Conservation (phyloP, 2,329 filamentous ascomycete genomes). For the Colletotrichum tamarilloi region DNA sequence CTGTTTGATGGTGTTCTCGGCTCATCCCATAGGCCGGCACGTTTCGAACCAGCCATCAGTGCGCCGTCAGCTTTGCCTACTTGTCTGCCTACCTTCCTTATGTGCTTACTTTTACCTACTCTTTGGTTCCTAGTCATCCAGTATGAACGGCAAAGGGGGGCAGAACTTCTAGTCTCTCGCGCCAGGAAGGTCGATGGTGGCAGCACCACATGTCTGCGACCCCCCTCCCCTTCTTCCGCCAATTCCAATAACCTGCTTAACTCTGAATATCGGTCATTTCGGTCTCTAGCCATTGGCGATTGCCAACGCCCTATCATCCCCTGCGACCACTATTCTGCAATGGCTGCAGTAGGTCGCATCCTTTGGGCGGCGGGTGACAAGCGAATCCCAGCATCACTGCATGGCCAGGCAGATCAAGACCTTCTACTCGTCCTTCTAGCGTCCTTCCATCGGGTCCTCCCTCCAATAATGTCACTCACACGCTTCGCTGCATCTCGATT, state of each 20-base stretch:
- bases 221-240: not conserved
- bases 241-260: not conserved
- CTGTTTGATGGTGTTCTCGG: not conserved
- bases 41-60: conserved; percentile 28
- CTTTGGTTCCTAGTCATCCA: no score
- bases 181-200: not conserved
- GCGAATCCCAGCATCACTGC: conserved; percentile 6
- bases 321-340: not conserved
- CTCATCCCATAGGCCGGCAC: conserved; percentile 21
- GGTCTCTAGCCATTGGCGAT: not conserved
- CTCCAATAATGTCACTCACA: conserved; percentile 1
- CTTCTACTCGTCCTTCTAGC: conserved; percentile 29
- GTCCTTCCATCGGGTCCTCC: conserved; percentile 14
- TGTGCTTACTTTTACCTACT: not conserved
- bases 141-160: not conserved
- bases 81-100: not conserved
- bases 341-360: not conserved
- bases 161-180: not conserved
- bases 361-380: conserved; percentile 5
- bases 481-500: conserved; percentile 2
- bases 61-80: not conserved
- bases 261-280: not conserved
- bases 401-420: not conserved
- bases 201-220: not conserved
- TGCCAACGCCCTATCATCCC: not conserved